Percentiles rank a stretch among this genome's conserved stretches.
These are phyloP conservation scores for Venustampulla echinocandica DNA, from an alignment of 495 filamentous ascomycete genomes.

Conservation along the genomic window DNA sequence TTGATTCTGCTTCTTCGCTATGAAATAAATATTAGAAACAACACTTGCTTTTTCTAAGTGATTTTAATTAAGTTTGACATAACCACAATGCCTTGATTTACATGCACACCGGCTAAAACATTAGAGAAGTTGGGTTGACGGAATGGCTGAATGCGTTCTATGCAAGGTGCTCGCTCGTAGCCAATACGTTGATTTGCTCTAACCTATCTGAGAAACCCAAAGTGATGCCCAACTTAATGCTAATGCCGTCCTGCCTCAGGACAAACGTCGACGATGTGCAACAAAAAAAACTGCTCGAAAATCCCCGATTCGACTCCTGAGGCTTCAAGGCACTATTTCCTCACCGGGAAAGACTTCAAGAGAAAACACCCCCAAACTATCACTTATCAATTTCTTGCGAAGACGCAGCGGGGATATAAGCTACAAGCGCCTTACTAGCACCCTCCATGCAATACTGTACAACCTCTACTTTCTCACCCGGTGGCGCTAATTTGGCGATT, in stretches of 20 bases:
- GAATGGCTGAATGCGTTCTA: no score
- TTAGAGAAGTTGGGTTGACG: no score
- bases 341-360: background rate
- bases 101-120: no score
- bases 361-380: background rate
- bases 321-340: constrained; percentile 15
- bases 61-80: no score
- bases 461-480: constrained; percentile 51
- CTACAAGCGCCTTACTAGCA: constrained; percentile 69
- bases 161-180: no score
- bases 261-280: constrained; percentile 10
- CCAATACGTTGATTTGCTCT: no score
- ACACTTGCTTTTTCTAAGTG: no score
- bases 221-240: background rate
- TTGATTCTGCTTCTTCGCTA: no score
- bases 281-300: constrained; percentile 10
- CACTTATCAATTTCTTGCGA: background rate
- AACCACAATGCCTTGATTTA: no score
- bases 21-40: no score
- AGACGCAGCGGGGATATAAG: constrained; percentile 34
- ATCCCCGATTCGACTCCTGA: constrained; percentile 4
- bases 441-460: constrained; percentile 89
- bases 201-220: constrained; percentile 1
- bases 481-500: constrained; percentile 51
- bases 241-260: constrained; percentile 16